phyloP scores from a whole-genome alignment of 768 basidiomycete species.

The Amanita polypyramis region DNA sequence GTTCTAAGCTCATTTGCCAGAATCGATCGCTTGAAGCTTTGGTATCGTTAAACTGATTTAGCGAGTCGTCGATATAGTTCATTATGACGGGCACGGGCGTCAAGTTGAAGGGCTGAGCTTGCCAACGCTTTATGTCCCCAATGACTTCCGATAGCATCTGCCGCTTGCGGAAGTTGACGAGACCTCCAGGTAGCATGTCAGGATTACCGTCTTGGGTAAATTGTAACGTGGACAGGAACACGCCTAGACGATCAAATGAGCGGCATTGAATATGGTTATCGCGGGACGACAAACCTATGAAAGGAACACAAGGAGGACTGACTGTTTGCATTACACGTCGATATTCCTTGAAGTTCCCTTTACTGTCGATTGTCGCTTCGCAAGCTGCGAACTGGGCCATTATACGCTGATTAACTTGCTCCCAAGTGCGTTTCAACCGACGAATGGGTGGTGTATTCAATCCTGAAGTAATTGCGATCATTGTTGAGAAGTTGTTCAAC shows the following conservation, averaged over 20 bases:
- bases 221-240: slow-evolving; percentile 92
- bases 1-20: slow-evolving; percentile 77
- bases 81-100: slow-evolving; percentile 54
- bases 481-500: slow-evolving; percentile 92
- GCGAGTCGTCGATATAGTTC: slow-evolving; percentile 67
- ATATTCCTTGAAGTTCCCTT: slow-evolving; percentile 92
- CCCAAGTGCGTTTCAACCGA: slow-evolving; percentile 89
- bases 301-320: slow-evolving; percentile 91
- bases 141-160: slow-evolving; percentile 95
- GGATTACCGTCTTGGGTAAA: slow-evolving; percentile 97
- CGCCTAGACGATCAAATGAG: slow-evolving; percentile 39
- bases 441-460: slow-evolving; percentile 90
- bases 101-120: slow-evolving; percentile 84
- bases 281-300: slow-evolving; percentile 58
- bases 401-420: slow-evolving; percentile 68
- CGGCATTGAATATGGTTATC: slow-evolving; percentile 4
- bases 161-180: slow-evolving; percentile 95
- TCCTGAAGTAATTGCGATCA: slow-evolving; percentile 93
- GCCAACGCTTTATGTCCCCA: slow-evolving; percentile 94
- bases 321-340: slow-evolving; percentile 73
- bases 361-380: slow-evolving; percentile 86
- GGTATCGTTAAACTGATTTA: slow-evolving; percentile 61
- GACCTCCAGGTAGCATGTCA: slow-evolving; percentile 63
- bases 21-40: slow-evolving; percentile 64
- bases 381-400: slow-evolving; percentile 67